Percentiles rank a stretch among this genome's conserved stretches.
Evolutionary conservation across 495 filamentous ascomycete species (phyloP).

Genomic region (Podospora pseudoanserina): DNA sequence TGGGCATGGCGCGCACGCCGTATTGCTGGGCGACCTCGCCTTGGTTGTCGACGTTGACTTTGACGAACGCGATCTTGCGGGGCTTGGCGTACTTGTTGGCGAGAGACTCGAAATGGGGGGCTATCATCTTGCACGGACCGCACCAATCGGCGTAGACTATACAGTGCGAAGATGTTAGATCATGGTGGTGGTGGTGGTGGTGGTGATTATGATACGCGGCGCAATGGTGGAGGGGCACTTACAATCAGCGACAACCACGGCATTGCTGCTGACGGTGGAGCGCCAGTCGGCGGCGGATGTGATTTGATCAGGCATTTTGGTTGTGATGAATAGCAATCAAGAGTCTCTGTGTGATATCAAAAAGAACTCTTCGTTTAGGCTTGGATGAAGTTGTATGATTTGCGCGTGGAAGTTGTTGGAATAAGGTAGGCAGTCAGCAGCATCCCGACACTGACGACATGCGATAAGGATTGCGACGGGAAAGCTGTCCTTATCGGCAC

Average conservation of each 20-base stretch:
- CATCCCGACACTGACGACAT: background rate
- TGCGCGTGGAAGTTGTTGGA: background rate
- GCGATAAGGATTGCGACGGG: constrained; percentile 5
- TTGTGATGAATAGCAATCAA: background rate
- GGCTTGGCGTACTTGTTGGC: constrained; percentile 52
- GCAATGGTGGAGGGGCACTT: constrained; percentile 20
- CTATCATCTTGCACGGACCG: constrained; percentile 67
- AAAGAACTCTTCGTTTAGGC: background rate
- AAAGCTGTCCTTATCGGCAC: constrained; percentile 32
- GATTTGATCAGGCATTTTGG: constrained; percentile 24
- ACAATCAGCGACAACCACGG: constrained; percentile 49
- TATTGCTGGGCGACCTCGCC: constrained; percentile 53
- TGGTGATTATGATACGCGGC: background rate
- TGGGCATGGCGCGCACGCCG: constrained; percentile 66
- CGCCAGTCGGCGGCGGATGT: constrained; percentile 43
- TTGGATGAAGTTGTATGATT: background rate
- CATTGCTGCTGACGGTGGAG: constrained; percentile 38
- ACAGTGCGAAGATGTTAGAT: constrained; percentile 9
- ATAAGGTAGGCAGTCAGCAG: background rate
- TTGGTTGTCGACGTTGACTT: constrained; percentile 59
- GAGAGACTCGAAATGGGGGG: constrained; percentile 60
- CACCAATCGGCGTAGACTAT: constrained; percentile 67
- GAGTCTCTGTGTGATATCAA: background rate
- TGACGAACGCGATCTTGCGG: constrained; percentile 55
- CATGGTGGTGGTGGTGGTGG: background rate